Percentiles rank a stretch among this genome's conserved stretches.
Conservation (phyloP, 441 rosid genomes). For the Adansonia rubrostipa region DNA sequence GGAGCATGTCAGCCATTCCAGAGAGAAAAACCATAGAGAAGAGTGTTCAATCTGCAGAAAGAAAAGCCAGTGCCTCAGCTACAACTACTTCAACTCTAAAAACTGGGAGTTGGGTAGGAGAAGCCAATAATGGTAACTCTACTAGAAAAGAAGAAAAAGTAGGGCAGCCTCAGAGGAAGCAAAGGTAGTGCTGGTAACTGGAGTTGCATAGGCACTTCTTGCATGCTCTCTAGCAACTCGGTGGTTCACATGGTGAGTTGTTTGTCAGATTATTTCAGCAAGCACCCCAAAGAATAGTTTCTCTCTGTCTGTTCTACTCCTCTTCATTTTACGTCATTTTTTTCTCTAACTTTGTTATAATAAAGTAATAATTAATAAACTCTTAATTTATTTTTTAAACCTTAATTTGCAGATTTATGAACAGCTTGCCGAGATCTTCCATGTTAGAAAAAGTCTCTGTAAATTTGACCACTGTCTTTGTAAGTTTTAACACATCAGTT, state of each 20-base stretch:
- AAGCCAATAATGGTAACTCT: conserved; percentile 37
- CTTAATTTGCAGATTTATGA: no score
- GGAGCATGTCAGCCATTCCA: conserved; percentile 78
- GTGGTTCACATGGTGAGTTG: conserved; percentile 79
- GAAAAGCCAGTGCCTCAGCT: conserved; percentile 39
- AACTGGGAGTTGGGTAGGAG: conserved; percentile 24
- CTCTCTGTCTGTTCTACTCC: no score
- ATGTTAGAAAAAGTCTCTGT: no score
- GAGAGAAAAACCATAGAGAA: conserved; percentile 46
- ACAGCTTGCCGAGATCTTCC: no score
- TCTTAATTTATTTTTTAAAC: no score
- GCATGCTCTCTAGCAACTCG: conserved; percentile 81
- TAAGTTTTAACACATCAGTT: no score
- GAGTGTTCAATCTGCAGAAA: conserved; percentile 26
- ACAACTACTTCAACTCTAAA: conserved; percentile 47
- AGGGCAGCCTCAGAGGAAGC: conserved; percentile 50
- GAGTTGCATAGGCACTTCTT: conserved; percentile 81
- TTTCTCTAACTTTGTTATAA: no score
- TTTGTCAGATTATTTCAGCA: background rate
- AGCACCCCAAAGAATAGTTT: no score
- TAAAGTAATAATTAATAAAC: no score
- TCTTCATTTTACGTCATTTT: no score
- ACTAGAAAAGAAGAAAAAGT: conserved; percentile 44
- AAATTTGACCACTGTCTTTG: no score
- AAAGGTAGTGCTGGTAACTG: conserved; percentile 85